Evolutionary conservation across 2,329 filamentous ascomycete species (phyloP).

Genomic region (Alternaria incomplexa): DNA sequence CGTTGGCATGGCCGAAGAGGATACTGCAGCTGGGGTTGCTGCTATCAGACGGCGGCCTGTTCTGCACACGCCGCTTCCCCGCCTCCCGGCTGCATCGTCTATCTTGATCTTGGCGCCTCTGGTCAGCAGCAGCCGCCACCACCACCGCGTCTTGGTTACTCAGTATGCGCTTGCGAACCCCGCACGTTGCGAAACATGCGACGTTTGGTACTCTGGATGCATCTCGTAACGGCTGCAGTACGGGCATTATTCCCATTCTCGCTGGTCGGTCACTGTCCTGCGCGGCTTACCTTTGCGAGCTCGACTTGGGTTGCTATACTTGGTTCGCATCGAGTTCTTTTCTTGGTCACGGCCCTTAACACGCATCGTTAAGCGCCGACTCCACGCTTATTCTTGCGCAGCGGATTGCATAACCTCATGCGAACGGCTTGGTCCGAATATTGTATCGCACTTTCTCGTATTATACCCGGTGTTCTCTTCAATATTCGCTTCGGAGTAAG

Average conservation of each 20-base stretch:
- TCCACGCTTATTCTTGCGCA: not conserved
- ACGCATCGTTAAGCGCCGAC: not conserved
- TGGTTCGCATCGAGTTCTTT: not conserved
- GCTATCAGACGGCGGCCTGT: conserved; percentile 1
- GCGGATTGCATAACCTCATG: not conserved
- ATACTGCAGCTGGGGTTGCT: not conserved
- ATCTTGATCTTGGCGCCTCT: not conserved
- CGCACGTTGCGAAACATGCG: conserved; percentile 8
- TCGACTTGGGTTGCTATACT: not conserved
- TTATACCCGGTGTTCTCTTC: not conserved
- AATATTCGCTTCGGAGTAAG: not conserved
- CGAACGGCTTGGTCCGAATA: not conserved
- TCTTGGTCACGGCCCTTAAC: not conserved
- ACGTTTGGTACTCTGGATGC: not conserved
- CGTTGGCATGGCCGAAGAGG: conserved; percentile 1
- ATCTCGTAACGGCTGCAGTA: not conserved
- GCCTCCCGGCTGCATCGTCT: conserved; percentile 7
- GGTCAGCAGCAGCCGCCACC: conserved; percentile 1
- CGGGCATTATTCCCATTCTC: not conserved
- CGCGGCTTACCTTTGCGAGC: not conserved
- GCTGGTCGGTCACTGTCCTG: not conserved
- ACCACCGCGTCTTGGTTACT: not conserved
- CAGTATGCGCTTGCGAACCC: conserved; percentile 8
- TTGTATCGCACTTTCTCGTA: not conserved
- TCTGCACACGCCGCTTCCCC: conserved; percentile 11